Evolutionary conservation across 2,329 filamentous ascomycete genomes (phyloP), one percentile per base, ranked within the genome.

Genomic region (Atkinsonella hypoxylon): DNA sequence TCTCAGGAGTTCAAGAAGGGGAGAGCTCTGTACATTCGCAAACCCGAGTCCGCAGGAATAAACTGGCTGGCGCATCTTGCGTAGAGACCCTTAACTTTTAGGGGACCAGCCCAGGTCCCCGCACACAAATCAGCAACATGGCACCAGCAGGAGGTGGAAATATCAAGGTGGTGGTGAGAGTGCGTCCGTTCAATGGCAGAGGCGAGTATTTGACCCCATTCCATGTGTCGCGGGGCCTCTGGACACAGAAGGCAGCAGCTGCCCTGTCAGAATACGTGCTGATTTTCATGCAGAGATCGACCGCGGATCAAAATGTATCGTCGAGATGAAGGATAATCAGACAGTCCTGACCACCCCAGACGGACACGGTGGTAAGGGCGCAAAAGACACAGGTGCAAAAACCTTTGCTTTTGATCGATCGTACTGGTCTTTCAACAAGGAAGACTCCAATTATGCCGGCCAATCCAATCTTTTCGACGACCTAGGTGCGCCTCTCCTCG

Each of bases 161-260:
- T 67, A 98, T 98, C 70, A 98, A 98, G 83, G 93, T 98, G 74
- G 93, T 98, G 76, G 93, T 98, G 75, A 83, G 93, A 73, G 84
- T 87, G 61, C 82, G 93, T 66, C 93, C 93, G 47, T 98, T 98
- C 74, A 98, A 98, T 70, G 83, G 82, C 64, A 83, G 90, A 91
- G 89, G 89, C 91, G 76, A 53, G 75, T 59, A 36, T 18, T n/a
- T 18, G 34, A 20, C 11, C 10, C 34, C 45, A 17, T 36, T 4
- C 36, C 17, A 9, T n/a, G 9, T 22, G n/a, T 15, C 22, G 15
- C 11, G 5, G n/a, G 4, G 11, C 40, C 18, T 42, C 20, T 22
- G 26, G 7, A 26, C 7, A 1, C 26, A 26, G 26, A 26, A 5
- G 26, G 26, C 26, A 26, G 26, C 26, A 26, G 26, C 26, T 4